phyloP scores from a whole-genome alignment of 192 early-diverging fungal genomes.

The Linnemannia schmuckeri region DNA sequence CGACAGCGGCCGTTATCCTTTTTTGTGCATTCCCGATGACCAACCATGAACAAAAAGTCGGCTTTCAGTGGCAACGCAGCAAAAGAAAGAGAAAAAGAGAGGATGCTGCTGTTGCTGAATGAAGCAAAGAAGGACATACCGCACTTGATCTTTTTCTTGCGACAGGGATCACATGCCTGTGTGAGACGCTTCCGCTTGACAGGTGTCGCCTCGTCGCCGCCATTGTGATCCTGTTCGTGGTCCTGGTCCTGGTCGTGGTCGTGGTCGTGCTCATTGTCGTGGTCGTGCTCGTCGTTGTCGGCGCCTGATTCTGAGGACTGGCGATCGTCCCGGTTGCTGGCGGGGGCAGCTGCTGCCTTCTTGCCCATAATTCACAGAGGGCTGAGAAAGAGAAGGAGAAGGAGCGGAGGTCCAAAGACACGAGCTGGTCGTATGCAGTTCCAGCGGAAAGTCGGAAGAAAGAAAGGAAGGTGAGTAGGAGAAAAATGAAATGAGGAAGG shows the following conservation, averaged over 20 bases:
- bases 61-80: not conserved
- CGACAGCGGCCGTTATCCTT: slow-evolving; percentile 3
- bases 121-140: slow-evolving; percentile 29
- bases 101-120: not conserved
- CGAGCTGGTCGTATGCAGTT: not conserved
- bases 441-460: not conserved
- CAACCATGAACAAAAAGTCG: slow-evolving; percentile 15
- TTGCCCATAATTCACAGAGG: slow-evolving; percentile 26
- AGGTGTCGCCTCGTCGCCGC: slow-evolving; percentile 18
- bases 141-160: slow-evolving; percentile 78
- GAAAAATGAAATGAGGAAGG: not conserved
- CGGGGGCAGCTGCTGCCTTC: slow-evolving; percentile 6
- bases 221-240: slow-evolving; percentile 6
- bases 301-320: slow-evolving; percentile 44
- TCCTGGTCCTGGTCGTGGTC: slow-evolving; percentile 25
- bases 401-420: not conserved
- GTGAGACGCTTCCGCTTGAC: slow-evolving; percentile 75
- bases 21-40: slow-evolving; percentile 27
- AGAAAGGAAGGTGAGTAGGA: not conserved
- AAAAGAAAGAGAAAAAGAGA: not conserved
- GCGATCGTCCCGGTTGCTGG: slow-evolving; percentile 1
- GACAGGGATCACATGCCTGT: slow-evolving; percentile 80
- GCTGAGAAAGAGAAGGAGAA: not conserved
- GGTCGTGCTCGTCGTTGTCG: slow-evolving; percentile 35
- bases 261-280: slow-evolving; percentile 22